A percentile compares a stretch with the other conserved stretches of the same genome.
These are phyloP conservation scores for Aspergillus panamensis DNA, from an alignment of 495 filamentous ascomycete genomes.

Conservation along the genomic window DNA sequence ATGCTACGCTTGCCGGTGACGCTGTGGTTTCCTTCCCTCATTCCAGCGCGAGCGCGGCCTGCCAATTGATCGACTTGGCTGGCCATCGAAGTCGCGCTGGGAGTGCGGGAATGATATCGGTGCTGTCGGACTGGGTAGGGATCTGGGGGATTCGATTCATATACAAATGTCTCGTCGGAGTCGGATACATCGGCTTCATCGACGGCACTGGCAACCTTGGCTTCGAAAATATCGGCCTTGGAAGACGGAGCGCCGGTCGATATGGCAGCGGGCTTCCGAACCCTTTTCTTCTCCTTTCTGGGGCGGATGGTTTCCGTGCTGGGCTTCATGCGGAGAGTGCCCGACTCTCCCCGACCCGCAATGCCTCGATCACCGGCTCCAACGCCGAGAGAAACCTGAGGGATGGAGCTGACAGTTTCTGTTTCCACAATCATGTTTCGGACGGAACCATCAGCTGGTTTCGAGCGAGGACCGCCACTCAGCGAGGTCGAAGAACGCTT, in stretches of 20 bases:
- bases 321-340: constrained; percentile 78
- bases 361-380: constrained; percentile 59
- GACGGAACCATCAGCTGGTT: constrained; percentile 69
- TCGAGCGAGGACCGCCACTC: constrained; percentile 45
- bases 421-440: constrained; percentile 98
- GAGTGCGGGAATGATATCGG: constrained; percentile 90
- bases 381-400: constrained; percentile 76
- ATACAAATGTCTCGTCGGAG: constrained; percentile 97
- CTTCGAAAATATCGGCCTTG: constrained; percentile 97
- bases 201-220: constrained; percentile 90
- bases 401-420: constrained; percentile 89
- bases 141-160: constrained; percentile 96
- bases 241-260: constrained; percentile 65
- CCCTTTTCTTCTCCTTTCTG: constrained; percentile 82
- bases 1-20: constrained; percentile 85
- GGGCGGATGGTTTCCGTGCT: constrained; percentile 93
- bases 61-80: constrained; percentile 72
- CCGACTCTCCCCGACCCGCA: constrained; percentile 52
- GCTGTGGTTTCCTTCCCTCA: constrained; percentile 63
- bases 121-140: constrained; percentile 64
- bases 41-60: constrained; percentile 55
- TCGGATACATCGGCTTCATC: constrained; percentile 91
- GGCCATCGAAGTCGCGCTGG: constrained; percentile 86
- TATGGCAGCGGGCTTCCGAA: constrained; percentile 63
- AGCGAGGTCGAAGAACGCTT: constrained; percentile 50